Evolutionary conservation across 1,284 basidiomycete species (phyloP).

Genomic region (Melampsora abietis-canadensis): DNA sequence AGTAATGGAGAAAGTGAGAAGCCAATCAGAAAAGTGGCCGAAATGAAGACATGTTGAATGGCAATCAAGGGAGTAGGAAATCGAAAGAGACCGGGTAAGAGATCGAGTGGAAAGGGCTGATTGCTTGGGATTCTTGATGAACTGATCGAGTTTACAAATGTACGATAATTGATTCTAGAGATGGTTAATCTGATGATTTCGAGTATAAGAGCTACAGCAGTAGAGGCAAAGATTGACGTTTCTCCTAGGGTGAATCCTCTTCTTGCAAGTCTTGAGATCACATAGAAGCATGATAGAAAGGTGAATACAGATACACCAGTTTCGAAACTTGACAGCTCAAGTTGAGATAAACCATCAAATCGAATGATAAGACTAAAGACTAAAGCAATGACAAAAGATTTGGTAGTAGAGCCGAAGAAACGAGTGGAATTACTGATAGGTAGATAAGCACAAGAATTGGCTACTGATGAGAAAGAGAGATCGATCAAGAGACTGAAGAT

Average conservation of each 20-base stretch:
- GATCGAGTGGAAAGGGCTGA: not conserved
- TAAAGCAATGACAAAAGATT: conserved; percentile 45
- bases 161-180: conserved; percentile 13
- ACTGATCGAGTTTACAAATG: not conserved
- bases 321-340: conserved; percentile 69
- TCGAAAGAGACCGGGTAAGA: conserved; percentile 65
- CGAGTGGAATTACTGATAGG: conserved; percentile 52
- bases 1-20: conserved; percentile 92
- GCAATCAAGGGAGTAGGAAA: conserved; percentile 85
- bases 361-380: conserved; percentile 26
- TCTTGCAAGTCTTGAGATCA: conserved; percentile 81
- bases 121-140: conserved; percentile 7
- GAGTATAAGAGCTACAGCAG: conserved; percentile 79
- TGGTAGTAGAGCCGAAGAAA: conserved; percentile 48
- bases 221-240: conserved; percentile 78
- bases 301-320: conserved; percentile 71
- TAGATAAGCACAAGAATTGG: conserved; percentile 49
- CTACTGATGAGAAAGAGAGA: conserved; percentile 50
- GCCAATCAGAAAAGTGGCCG: conserved; percentile 84
- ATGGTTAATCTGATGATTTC: conserved; percentile 57
- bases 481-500: conserved; percentile 50
- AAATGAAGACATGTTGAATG: conserved; percentile 89
- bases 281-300: conserved; percentile 87
- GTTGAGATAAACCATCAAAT: conserved; percentile 43
- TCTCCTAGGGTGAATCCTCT: conserved; percentile 93